phyloP scores from a whole-genome alignment of 495 filamentous ascomycete genomes.

The Delitschia confertaspora region DNA sequence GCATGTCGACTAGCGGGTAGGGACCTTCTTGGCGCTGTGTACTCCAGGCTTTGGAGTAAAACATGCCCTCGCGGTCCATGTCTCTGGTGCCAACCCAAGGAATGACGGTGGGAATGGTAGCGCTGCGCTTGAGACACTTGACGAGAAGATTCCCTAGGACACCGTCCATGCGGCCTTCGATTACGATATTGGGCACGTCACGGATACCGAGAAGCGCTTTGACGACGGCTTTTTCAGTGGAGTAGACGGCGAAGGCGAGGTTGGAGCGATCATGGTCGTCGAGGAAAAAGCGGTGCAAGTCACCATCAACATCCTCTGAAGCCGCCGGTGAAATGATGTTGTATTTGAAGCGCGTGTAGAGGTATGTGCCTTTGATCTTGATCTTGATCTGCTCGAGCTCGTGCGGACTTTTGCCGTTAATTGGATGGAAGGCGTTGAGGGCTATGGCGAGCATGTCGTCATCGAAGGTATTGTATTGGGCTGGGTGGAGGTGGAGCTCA shows the following conservation, averaged over 20 bases:
- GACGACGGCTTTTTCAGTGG: constrained; percentile 10
- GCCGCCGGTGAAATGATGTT: constrained; percentile 3
- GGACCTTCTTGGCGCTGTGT: too few relatives aligned
- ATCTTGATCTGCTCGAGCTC: constrained; percentile 2
- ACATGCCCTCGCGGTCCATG: too few relatives aligned
- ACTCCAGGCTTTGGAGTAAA: too few relatives aligned
- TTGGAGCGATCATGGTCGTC: not conserved
- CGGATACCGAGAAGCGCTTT: constrained; percentile 7
- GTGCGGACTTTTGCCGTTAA: constrained; percentile 1
- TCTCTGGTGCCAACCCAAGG: too few relatives aligned
- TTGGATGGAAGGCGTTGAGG: constrained; percentile 2
- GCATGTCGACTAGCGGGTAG: too few relatives aligned
- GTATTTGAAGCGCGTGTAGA: constrained; percentile 10
- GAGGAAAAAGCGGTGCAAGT: not conserved
- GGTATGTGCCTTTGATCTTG: not conserved
- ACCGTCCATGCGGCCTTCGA: constrained; percentile 4
- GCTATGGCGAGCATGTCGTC: constrained; percentile 12
- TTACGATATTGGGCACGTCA: constrained; percentile 1
- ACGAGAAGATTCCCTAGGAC: too few relatives aligned
- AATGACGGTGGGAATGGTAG: too few relatives aligned
- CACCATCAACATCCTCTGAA: constrained; percentile 1
- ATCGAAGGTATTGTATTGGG: not conserved
- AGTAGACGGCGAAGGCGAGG: not conserved
- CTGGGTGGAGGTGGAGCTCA: constrained; percentile 8
- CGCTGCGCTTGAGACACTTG: too few relatives aligned